phyloP scores from a whole-genome alignment of 192 early-diverging fungal species.

The Coemansia sp. region DNA sequence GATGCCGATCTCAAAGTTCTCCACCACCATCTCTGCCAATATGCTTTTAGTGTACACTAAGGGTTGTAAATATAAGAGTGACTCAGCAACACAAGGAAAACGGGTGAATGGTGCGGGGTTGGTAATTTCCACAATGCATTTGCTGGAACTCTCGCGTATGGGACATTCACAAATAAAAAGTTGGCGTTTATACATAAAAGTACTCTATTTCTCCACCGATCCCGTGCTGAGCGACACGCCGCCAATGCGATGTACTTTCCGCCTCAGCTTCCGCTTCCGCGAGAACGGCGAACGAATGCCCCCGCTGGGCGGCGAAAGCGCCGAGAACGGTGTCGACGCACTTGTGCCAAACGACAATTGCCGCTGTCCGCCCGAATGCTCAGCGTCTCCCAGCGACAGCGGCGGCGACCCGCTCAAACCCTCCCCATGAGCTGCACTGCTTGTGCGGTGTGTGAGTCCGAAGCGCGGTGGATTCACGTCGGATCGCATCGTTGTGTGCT shows the following conservation, averaged over 20 bases:
- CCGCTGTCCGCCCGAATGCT: neutral
- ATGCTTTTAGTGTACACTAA: neutral
- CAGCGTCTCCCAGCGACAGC: conserved; percentile 16
- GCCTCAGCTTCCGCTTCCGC: conserved; percentile 42
- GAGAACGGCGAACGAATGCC: conserved; percentile 48
- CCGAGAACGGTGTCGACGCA: conserved; percentile 20
- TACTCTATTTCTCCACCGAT: neutral
- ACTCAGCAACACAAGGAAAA: neutral
- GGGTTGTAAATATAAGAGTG: neutral
- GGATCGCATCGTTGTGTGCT: conserved; percentile 80
- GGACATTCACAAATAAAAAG: neutral
- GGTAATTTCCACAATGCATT: neutral
- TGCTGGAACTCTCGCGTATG: neutral
- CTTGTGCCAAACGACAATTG: conserved; percentile 22
- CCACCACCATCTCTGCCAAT: conserved; percentile 17
- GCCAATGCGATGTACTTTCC: conserved; percentile 47
- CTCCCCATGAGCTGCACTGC: neutral
- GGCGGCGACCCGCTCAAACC: conserved; percentile 19
- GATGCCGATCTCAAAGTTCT: conserved; percentile 72
- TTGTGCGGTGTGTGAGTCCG: conserved; percentile 12
- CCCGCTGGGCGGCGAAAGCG: conserved; percentile 33
- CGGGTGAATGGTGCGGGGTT: too few species aligned
- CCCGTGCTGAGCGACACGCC: conserved; percentile 9
- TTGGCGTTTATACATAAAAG: neutral
- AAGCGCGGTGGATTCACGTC: conserved; percentile 35